Evolutionary conservation across 352 stramenopile genomes (phyloP).

Genomic region (Phytophthora pinifolia): DNA sequence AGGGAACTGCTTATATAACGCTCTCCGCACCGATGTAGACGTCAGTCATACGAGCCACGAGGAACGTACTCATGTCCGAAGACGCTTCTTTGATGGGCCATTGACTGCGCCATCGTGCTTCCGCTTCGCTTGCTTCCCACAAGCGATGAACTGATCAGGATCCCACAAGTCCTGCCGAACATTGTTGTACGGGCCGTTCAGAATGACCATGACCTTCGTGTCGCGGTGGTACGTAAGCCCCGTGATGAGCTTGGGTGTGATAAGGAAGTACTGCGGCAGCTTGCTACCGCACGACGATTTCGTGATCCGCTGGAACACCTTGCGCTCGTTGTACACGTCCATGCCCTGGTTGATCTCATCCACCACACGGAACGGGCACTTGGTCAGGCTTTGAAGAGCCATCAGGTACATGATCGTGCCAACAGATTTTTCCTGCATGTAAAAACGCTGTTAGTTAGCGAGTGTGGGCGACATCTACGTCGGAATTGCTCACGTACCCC

Average conservation of each 20-base stretch:
- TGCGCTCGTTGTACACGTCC: slow-evolving; percentile 90
- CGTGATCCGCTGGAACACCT: slow-evolving; percentile 88
- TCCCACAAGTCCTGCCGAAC: slow-evolving; percentile 80
- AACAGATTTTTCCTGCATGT: slow-evolving; percentile 82
- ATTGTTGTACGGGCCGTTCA: slow-evolving; percentile 86
- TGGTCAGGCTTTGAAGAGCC: slow-evolving; percentile 84
- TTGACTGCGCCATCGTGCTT: slow-evolving; percentile 7
- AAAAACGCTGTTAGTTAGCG: slow-evolving; percentile 5
- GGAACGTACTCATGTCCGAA: slow-evolving; percentile 24
- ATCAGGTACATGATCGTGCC: slow-evolving; percentile 93
- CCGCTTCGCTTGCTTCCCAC: slow-evolving; percentile 41
- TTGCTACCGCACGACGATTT: slow-evolving; percentile 87
- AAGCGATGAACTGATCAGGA: slow-evolving; percentile 48
- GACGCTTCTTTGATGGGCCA: slow-evolving; percentile 29
- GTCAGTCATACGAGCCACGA: neutral
- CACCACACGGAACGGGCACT: slow-evolving; percentile 87
- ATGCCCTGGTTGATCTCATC: slow-evolving; percentile 92
- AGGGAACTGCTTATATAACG: slow-evolving; percentile 19
- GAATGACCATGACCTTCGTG: slow-evolving; percentile 87
- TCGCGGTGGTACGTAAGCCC: slow-evolving; percentile 82
- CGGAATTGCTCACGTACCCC: slow-evolving; percentile 49
- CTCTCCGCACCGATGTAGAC: slow-evolving; percentile 13
- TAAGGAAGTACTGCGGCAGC: slow-evolving; percentile 88
- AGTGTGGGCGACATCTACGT: slow-evolving; percentile 2
- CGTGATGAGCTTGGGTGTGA: slow-evolving; percentile 89